These are phyloP conservation scores for Acanthamoeba triangularis DNA, from an alignment of 208 protist genomes.

Conservation along the genomic window DNA sequence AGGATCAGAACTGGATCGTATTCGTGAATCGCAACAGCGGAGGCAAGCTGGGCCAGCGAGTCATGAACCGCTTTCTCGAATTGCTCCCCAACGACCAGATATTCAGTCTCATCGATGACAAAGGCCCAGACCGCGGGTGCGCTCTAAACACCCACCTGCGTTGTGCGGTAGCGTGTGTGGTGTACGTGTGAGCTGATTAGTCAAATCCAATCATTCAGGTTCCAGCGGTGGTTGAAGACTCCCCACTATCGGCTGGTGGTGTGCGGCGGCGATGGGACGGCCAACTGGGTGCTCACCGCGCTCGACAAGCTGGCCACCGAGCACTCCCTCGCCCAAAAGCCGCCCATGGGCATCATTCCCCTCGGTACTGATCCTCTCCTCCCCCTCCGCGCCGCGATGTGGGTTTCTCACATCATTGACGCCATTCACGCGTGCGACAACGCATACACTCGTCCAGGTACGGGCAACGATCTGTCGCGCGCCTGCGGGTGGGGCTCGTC, in stretches of 20 bases:
- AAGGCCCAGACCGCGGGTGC: conserved; percentile 65
- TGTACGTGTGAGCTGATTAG: not conserved
- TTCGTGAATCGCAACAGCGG: conserved; percentile 90
- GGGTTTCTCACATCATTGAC: no score
- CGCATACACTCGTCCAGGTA: conserved; percentile 76
- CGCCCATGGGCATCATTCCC: not conserved
- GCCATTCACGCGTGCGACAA: not conserved
- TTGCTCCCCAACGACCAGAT: conserved; percentile 87
- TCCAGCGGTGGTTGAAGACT: conserved; percentile 19
- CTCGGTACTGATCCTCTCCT: conserved; percentile 77
- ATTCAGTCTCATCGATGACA: conserved; percentile 72
- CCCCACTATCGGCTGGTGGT: conserved; percentile 84
- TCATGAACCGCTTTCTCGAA: conserved; percentile 80
- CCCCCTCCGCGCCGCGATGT: conserved; percentile 76
- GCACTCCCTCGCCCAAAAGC: not conserved
- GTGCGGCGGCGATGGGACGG: conserved; percentile 92
- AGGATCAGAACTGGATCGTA: conserved; percentile 55
- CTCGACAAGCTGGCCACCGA: conserved; percentile 77
- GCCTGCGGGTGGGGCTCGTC: conserved; percentile 90
- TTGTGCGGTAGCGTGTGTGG: not conserved
- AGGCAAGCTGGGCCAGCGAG: conserved; percentile 83
- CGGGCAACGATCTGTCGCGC: conserved; percentile 91
- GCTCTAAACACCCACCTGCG: not conserved
- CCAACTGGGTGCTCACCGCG: conserved; percentile 89
- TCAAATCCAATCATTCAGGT: not conserved